A percentile compares a stretch with the other conserved stretches of the same genome.
Evolutionary conservation across 192 early-diverging fungal genomes (phyloP).

Genomic region (Rhizophagus prolifer): DNA sequence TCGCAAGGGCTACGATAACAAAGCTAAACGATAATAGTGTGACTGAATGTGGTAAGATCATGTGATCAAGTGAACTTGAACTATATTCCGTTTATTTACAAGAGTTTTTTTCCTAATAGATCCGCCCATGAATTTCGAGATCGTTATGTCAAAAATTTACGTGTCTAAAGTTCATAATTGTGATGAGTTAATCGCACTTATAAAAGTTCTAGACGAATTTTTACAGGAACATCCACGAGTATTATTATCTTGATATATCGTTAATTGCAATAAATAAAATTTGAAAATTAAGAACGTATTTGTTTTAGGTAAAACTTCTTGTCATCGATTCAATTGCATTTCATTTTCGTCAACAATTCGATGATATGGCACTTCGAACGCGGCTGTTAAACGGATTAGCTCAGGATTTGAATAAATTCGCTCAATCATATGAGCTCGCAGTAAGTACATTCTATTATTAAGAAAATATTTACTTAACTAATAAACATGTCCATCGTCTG

Average conservation of each 20-base stretch:
- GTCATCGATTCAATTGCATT: constrained; percentile 31
- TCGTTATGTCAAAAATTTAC: constrained; percentile 21
- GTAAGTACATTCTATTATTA: constrained; percentile 6
- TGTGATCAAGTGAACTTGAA: too few species aligned
- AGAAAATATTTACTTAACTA: background rate
- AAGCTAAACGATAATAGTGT: background rate
- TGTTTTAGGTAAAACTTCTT: constrained; percentile 23
- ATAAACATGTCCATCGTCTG: background rate
- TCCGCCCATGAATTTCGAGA: constrained; percentile 1
- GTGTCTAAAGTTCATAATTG: constrained; percentile 22
- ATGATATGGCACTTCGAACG: constrained; percentile 20
- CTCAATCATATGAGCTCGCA: constrained; percentile 12
- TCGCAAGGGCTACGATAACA: background rate
- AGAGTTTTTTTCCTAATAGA: background rate
- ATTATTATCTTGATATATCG: background rate
- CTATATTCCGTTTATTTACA: too few species aligned
- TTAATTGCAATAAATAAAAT: background rate
- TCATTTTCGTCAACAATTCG: constrained; percentile 18
- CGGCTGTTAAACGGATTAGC: constrained; percentile 17
- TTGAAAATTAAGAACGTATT: too few species aligned
- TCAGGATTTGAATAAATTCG: constrained; percentile 25
- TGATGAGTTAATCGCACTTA: constrained; percentile 14
- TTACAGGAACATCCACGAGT: constrained; percentile 23
- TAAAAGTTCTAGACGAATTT: constrained; percentile 26
- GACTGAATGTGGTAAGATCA: background rate